These are phyloP conservation scores for Fusarium globosum DNA, from an alignment of 2,329 filamentous ascomycete genomes.

Conservation along the genomic window DNA sequence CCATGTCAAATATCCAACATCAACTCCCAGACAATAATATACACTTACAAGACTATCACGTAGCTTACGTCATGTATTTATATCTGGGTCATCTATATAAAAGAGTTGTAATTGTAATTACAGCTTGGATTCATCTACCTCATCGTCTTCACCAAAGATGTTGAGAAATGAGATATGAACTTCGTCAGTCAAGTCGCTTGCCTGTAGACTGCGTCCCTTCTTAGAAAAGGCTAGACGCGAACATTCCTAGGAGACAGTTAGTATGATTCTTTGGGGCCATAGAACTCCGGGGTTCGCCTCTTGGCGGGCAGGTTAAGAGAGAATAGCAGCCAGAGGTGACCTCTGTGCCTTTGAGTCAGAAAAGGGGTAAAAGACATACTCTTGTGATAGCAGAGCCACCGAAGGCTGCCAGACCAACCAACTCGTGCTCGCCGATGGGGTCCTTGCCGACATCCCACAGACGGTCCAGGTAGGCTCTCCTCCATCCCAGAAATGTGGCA, in stretches of 20 bases:
- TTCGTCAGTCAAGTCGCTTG: conserved; percentile 91
- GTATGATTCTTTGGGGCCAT: not conserved
- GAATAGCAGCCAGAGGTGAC: not conserved
- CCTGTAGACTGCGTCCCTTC: conserved; percentile 88
- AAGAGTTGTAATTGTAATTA: conserved; percentile 25
- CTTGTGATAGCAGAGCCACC: conserved; percentile 89
- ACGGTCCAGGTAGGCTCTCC: conserved; percentile 84
- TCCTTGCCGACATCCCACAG: conserved; percentile 74
- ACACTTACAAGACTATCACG: not conserved
- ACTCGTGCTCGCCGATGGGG: conserved; percentile 62
- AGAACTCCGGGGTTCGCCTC: not conserved
- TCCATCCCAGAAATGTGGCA: conserved; percentile 89
- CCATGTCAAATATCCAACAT: not conserved
- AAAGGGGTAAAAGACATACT: conserved; percentile 56
- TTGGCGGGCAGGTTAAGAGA: not conserved
- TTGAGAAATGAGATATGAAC: conserved; percentile 84
- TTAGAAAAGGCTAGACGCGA: conserved; percentile 88
- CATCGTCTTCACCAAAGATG: conserved; percentile 74
- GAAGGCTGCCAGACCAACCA: conserved; percentile 84
- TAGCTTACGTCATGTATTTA: not conserved
- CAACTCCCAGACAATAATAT: not conserved
- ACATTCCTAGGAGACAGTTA: conserved; percentile 67
- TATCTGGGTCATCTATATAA: not conserved
- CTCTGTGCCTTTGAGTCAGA: not conserved
- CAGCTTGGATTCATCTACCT: conserved; percentile 50